Base-by-base conservation (phyloP, 2,329 filamentous ascomycete genomes). In the Emergomyces orientalis region DNA sequence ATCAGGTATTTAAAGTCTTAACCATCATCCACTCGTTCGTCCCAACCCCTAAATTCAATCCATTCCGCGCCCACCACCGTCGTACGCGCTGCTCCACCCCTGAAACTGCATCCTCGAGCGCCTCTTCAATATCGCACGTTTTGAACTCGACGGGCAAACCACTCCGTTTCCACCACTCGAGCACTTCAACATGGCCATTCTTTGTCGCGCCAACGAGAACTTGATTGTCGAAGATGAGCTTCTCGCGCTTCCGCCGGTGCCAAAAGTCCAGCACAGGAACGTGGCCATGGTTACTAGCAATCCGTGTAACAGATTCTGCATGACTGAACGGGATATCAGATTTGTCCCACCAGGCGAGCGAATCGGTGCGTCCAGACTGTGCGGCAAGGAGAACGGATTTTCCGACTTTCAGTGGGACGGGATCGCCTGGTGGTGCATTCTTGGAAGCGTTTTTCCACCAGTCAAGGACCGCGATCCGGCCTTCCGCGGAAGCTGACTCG, bases 71-170 rank as follows among this genome's bases (percentile, higher is more conserved):
- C 93, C 93, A 97, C 93, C 93, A 97, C 66, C 83, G 81, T 63
- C 90, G 80, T 22, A 96, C 90, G 45, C 83, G 82, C 67, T 86
- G 85, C 65, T 91, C 88, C 62, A 88, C 86, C 4, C 80, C 84
- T 45, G 85, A 84, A 3, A 93, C 84, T 27, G 90, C 90, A 72
- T 96, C 92, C 73, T 97, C 92, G 47, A 97, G 81, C 0, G 92
- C 92, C 76, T 97, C 93, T 73, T 97, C 92, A 65, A 97, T 94
- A 74, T 96, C 91, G 74, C 91, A 96, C 0, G 91, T 96, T 74
- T 93, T 92, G 76, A 96, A 97, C 74, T 96, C 91, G 32, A 97
- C 91, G 60, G 84, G 83, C 68, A 92, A 81, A 0, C 86, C 85
- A 43, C 77, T 80, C 39, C 81, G 82, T 71, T 89, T 88, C 92